A percentile compares a stretch with the other conserved stretches of the same genome.
phyloP scores from a whole-genome alignment of 371 early-diverging fungal genomes.

The Mucor saturninus region DNA sequence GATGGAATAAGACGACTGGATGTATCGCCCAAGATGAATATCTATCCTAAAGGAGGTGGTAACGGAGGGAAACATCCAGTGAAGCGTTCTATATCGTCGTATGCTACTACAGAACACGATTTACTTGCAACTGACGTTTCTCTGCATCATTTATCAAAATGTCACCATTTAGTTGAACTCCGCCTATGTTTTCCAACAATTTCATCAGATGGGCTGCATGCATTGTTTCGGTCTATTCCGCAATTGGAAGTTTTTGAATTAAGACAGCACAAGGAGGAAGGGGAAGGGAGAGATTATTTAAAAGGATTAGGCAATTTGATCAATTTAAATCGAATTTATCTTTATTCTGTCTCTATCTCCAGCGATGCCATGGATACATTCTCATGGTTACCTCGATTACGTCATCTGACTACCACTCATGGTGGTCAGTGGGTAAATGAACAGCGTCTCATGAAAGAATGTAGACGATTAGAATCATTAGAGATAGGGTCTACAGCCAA shows the following conservation, averaged over 20 bases:
- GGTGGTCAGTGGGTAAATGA: background rate
- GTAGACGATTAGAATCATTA: no score
- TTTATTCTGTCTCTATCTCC: slow-evolving; percentile 4
- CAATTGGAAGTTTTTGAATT: slow-evolving; percentile 9
- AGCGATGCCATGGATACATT: background rate
- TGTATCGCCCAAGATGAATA: no score
- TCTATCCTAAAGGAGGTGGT: no score
- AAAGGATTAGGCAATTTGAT: background rate
- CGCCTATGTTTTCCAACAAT: slow-evolving; percentile 7
- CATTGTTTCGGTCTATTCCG: background rate
- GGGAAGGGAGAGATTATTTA: background rate
- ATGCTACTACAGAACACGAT: no score
- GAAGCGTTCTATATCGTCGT: no score
- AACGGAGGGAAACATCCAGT: no score
- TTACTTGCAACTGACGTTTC: no score
- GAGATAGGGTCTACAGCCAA: no score
- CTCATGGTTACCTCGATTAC: background rate
- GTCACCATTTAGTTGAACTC: slow-evolving; percentile 6
- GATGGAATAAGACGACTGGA: background rate
- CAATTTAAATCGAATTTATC: background rate
- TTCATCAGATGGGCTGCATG: background rate
- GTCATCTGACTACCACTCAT: background rate
- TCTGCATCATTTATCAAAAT: background rate
- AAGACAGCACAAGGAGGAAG: background rate
- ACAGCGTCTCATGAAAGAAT: background rate